Conservation (phyloP, 2,329 filamentous ascomycete species). For the Calycina herbarum region DNA sequence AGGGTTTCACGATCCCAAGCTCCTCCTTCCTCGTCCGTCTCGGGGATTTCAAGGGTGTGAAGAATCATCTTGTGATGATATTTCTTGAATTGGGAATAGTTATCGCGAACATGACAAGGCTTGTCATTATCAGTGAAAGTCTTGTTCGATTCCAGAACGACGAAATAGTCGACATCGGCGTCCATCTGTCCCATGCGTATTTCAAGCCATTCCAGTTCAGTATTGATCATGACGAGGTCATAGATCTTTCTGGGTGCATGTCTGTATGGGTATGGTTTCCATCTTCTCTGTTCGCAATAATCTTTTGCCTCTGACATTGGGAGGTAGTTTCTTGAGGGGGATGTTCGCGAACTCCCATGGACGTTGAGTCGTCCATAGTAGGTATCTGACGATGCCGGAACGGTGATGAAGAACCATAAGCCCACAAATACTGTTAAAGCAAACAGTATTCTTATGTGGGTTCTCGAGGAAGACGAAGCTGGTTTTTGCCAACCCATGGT, state of each 20-base stretch:
- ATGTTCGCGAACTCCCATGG: neutral
- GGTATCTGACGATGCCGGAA: neutral
- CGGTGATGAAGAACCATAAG: neutral
- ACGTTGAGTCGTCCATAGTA: neutral
- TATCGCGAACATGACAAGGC: constrained; percentile 52
- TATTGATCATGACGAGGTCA: constrained; percentile 62
- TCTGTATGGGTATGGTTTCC: constrained; percentile 13
- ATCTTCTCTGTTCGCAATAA: constrained; percentile 11
- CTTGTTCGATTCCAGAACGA: constrained; percentile 58
- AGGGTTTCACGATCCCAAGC: neutral
- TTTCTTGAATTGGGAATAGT: constrained; percentile 49
- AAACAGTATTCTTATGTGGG: neutral
- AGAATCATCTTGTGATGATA: constrained; percentile 38
- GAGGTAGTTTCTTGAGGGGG: neutral
- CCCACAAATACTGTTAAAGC: neutral
- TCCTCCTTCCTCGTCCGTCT: neutral
- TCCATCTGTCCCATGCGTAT: constrained; percentile 61
- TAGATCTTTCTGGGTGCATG: constrained; percentile 49
- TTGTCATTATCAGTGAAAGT: constrained; percentile 59
- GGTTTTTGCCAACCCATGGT: neutral
- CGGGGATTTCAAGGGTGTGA: neutral
- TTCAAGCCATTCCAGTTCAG: constrained; percentile 65
- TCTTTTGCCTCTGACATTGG: constrained; percentile 5
- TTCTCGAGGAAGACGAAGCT: neutral
- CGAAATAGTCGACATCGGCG: constrained; percentile 61